These are phyloP conservation scores for Prunus mira DNA, from an alignment of 306 rosid genomes.

Conservation along the genomic window DNA sequence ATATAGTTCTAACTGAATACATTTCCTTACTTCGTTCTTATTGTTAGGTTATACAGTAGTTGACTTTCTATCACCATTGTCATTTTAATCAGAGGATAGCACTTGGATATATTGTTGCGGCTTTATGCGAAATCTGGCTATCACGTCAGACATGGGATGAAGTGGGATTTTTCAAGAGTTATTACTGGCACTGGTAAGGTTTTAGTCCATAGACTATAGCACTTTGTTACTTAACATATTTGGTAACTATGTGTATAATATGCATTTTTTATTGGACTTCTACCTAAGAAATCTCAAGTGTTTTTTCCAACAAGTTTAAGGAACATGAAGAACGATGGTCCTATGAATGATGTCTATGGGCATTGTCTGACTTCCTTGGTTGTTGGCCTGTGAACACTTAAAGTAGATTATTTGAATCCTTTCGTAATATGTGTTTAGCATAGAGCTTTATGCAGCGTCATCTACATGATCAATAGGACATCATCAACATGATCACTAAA, in stretches of 20 bases:
- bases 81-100: constrained; percentile 69
- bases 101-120: constrained; percentile 70
- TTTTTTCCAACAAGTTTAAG: not conserved
- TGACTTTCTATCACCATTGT: constrained; percentile 11
- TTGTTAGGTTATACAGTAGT: not conserved
- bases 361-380: not conserved
- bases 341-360: not conserved
- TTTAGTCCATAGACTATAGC: not conserved
- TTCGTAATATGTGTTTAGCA: not conserved
- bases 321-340: not conserved
- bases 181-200: constrained; percentile 61
- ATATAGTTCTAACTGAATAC: not conserved
- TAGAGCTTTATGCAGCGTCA: not conserved
- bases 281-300: not conserved
- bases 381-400: not conserved
- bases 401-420: not conserved
- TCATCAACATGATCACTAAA: not conserved
- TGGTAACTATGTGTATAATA: not conserved
- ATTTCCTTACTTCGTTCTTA: not conserved
- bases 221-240: not conserved
- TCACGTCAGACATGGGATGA: constrained; percentile 39
- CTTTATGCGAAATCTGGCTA: constrained; percentile 86
- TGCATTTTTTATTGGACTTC: not conserved
- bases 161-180: constrained; percentile 42
- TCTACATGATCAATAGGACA: constrained; percentile 1